Percentiles rank a stretch among this genome's conserved stretches.
phyloP scores from a whole-genome alignment of 768 basidiomycete species.

The Phlebiopsis gigantea region DNA sequence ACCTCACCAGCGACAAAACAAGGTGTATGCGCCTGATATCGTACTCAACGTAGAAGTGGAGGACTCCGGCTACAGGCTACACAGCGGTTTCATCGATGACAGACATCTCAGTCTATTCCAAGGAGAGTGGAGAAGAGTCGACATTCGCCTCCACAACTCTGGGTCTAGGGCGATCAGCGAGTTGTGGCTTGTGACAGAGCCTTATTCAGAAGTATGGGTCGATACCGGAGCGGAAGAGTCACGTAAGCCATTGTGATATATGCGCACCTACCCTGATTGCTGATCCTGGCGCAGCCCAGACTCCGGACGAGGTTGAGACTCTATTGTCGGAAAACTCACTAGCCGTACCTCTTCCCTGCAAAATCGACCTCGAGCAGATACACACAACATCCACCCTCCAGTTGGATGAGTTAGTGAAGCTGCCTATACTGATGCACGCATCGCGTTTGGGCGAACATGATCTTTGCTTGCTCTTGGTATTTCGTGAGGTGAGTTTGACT shows the following conservation, averaged over 20 bases:
- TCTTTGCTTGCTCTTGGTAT: conserved; percentile 60
- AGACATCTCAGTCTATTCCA: conserved; percentile 48
- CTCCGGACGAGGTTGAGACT: conserved; percentile 26
- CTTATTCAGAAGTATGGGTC: conserved; percentile 62
- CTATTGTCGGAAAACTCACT: conserved; percentile 51
- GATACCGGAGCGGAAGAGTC: conserved; percentile 11
- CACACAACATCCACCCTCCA: conserved; percentile 27
- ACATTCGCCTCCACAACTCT: conserved; percentile 59
- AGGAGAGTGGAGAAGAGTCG: conserved; percentile 59
- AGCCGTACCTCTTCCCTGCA: conserved; percentile 37
- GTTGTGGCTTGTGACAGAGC: conserved; percentile 62
- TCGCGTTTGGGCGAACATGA: conserved; percentile 41
- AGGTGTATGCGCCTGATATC: conserved; percentile 68
- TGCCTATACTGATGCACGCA: conserved; percentile 54
- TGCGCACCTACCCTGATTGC: not conserved
- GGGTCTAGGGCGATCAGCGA: conserved; percentile 59
- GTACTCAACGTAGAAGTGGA: conserved; percentile 57
- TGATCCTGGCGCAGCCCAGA: not conserved
- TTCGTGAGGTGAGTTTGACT: conserved; percentile 45
- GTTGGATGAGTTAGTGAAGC: conserved; percentile 44
- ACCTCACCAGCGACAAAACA: conserved; percentile 56
- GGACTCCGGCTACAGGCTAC: conserved; percentile 59
- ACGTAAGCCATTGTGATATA: not conserved
- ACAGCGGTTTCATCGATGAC: conserved; percentile 51
- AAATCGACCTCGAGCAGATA: conserved; percentile 34